Evolutionary conservation across 352 stramenopile genomes (phyloP).

Genomic region (Globisporangium rhizosaccharum): DNA sequence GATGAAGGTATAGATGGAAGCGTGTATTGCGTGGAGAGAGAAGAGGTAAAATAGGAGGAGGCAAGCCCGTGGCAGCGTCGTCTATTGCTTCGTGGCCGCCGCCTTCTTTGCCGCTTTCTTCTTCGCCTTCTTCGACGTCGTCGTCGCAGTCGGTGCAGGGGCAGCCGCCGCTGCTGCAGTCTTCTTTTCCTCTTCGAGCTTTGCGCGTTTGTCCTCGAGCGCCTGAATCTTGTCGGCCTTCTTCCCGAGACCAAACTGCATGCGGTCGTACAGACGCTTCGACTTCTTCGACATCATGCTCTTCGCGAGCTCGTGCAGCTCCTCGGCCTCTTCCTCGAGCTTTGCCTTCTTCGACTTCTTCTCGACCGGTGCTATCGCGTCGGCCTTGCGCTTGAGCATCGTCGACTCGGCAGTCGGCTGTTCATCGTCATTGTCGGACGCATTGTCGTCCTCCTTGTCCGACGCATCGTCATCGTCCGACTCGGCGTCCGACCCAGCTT

Average conservation of each 20-base stretch:
- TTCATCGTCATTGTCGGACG: constrained; percentile 23
- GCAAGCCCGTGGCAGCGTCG: background rate
- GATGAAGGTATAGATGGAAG: background rate
- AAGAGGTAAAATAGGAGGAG: background rate
- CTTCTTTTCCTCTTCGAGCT: constrained; percentile 64
- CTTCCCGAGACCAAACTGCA: constrained; percentile 89
- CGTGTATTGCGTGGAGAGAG: background rate
- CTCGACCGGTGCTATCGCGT: constrained; percentile 5
- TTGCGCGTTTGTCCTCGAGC: constrained; percentile 73
- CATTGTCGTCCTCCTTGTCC: constrained; percentile 23
- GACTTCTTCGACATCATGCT: constrained; percentile 93
- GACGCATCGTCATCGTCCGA: constrained; percentile 26
- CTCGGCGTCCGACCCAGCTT: constrained; percentile 31
- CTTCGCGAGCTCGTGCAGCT: constrained; percentile 83
- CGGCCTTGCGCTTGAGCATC: constrained; percentile 45
- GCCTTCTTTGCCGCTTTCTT: constrained; percentile 14
- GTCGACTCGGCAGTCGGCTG: constrained; percentile 19
- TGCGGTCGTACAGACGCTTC: constrained; percentile 88
- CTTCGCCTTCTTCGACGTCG: constrained; percentile 23
- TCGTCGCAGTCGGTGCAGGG: constrained; percentile 3
- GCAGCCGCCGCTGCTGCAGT: constrained; percentile 3
- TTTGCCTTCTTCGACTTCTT: constrained; percentile 79
- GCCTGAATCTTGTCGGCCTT: constrained; percentile 84
- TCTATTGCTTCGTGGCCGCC: constrained; percentile 13
- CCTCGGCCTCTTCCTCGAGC: constrained; percentile 69